Base-by-base conservation (phyloP, 108 stramenopile species). In the Conticribra weissflogii region DNA sequence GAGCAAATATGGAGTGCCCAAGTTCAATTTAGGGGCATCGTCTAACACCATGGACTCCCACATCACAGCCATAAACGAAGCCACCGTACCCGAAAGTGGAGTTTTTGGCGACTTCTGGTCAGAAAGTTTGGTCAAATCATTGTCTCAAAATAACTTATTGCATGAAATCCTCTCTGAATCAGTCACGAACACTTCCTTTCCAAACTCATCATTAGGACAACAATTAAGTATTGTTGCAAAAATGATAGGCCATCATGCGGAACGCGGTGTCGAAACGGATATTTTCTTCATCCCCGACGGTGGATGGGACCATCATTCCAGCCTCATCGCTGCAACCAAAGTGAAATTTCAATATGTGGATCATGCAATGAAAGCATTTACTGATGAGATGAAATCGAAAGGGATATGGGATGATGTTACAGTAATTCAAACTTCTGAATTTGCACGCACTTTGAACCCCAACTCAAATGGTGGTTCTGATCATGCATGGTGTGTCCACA, bases 291-390 rank as follows among this genome's bases (percentile, higher is more conserved):
- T 84, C 16, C 34, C 58, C 44, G 68, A 74, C 44, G 87, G 87
- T 28, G 86, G 88, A 19, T 92, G 74, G 63, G 91, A 92, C 63
- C 81, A 81, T 47, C 91, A 92, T 57, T 28, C 51, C 54, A 62
- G 61, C 32, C 54, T 79, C 41, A n/a, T 44, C 9, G 65, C 28
- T 17, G 60, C 54, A 24, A 34, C 52, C 28, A 49, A 66, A 15
- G 63, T 47, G 54, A 56, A 46, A 34, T 81, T 85, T 56, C 52
- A 23, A 17, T 63, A 79, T 12, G 62, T 88, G 27, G 83, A 91
- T 72, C 71, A 55, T 3, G 66, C 76, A 28, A 23, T 93, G 21
- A 33, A 74, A 17, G 59, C 57, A 51, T 88, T 93, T 53, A 55
- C 54, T 18, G 61, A 57, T 19, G 85, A 93, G 78, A 63, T 88